Percentiles rank a stretch among this genome's conserved stretches.
These are phyloP conservation scores for Penicillium macrosclerotiorum DNA, from an alignment of 495 filamentous ascomycete genomes.

Conservation along the genomic window DNA sequence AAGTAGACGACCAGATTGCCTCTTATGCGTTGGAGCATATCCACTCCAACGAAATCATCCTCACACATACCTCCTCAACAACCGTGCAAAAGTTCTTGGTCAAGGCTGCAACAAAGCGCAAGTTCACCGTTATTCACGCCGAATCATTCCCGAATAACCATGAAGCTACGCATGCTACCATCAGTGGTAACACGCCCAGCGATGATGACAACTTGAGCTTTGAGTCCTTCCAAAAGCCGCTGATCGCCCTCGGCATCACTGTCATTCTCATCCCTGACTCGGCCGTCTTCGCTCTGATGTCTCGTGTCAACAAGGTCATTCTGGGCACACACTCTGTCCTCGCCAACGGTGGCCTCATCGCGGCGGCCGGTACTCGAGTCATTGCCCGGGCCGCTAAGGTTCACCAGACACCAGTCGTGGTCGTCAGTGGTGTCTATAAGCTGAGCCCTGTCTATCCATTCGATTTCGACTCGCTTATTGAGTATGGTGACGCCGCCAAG, in stretches of 20 bases:
- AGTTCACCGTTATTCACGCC: conserved; percentile 82
- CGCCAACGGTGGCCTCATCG: conserved; percentile 79
- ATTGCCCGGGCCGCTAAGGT: conserved; percentile 81
- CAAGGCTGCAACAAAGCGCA: conserved; percentile 77
- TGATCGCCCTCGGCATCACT: conserved; percentile 72
- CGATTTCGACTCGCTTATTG: conserved; percentile 71
- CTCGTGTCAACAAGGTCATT: conserved; percentile 90
- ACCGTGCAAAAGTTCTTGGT: conserved; percentile 85
- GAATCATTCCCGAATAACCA: conserved; percentile 70
- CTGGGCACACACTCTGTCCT: conserved; percentile 81
- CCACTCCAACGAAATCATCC: conserved; percentile 82
- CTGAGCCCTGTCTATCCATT: conserved; percentile 85
- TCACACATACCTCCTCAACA: conserved; percentile 75
- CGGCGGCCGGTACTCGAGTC: conserved; percentile 71
- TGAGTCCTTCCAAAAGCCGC: conserved; percentile 67
- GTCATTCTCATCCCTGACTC: conserved; percentile 81
- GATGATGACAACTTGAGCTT: conserved; percentile 50
- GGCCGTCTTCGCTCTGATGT: conserved; percentile 87
- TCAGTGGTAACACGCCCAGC: conserved; percentile 47
- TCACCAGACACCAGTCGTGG: conserved; percentile 77
- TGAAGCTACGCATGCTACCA: conserved; percentile 54
- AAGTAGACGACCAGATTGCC: conserved; percentile 87
- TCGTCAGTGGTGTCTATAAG: conserved; percentile 84
- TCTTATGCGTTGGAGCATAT: conserved; percentile 84
- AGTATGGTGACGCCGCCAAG: conserved; percentile 74